These are phyloP conservation scores for Sequoia sempervirens DNA, from an alignment of 75 land plant genomes.

Conservation along the genomic window DNA sequence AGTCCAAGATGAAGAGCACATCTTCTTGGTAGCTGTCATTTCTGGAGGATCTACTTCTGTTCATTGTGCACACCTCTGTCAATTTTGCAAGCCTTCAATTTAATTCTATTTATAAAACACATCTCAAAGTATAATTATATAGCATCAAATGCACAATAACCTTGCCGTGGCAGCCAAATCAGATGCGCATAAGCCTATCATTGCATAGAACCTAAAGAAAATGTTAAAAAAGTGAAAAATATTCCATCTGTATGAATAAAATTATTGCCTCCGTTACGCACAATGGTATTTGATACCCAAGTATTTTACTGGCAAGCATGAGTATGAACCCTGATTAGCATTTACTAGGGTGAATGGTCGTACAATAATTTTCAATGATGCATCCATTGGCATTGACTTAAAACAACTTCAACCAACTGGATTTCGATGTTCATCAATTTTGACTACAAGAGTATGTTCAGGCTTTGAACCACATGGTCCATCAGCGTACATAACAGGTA, in stretches of 20 bases:
- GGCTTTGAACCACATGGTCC: conserved; percentile 72
- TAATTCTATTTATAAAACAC: not conserved
- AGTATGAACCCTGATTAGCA: not conserved
- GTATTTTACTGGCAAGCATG: not conserved
- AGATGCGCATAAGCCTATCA: not conserved
- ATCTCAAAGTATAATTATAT: not conserved
- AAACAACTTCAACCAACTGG: conserved; percentile 24
- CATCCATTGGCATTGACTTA: not conserved
- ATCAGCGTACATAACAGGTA: conserved; percentile 75
- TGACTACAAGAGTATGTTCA: conserved; percentile 53
- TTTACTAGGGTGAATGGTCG: not conserved
- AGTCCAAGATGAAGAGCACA: not conserved
- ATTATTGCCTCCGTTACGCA: not conserved
- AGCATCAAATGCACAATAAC: not conserved
- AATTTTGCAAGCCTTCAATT: not conserved
- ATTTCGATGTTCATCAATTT: conserved; percentile 83
- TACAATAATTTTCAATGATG: not conserved
- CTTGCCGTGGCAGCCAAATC: not conserved
- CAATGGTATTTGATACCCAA: not conserved
- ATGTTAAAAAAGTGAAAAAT: not conserved
- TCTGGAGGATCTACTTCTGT: not conserved
- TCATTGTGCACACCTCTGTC: not conserved
- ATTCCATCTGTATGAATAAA: not conserved
- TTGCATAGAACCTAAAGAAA: not conserved
- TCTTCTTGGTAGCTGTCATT: not conserved